Evolutionary conservation across 1,139 yeast species (phyloP), one percentile per base, ranked within the genome.

Genomic region (Candida sp.): DNA sequence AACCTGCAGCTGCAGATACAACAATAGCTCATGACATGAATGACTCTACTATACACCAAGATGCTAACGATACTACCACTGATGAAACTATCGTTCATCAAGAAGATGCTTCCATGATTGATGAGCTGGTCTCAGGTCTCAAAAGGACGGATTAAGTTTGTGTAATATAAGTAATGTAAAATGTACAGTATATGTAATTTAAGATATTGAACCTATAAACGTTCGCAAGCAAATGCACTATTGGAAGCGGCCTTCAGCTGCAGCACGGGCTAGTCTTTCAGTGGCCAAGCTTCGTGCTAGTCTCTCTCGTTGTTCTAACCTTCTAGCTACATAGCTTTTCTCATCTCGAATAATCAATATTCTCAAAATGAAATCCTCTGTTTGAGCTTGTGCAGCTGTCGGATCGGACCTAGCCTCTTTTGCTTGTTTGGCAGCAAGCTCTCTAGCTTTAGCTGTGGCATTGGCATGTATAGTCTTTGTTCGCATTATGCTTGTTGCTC

Each of bases 381-480:
- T 78, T 8, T 69, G 66, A 3, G 77, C 70, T 42, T 81, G 80
- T 5, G 84, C 81, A 9, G 81, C 73, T 6, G 79, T 67, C 3
- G 81, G 81, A 50, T 79, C 82, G 1, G 79, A 61, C 49, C 74
- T 75, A 0, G 83, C 81, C 36, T 73, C 78, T 22, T 71, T 66
- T 1, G 75, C 72, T 34, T 80, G 82, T 42, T 70, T 62, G 35
- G 68, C 71, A 9, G 83, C 84, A 47, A 70, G 66, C 21, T 74
- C 77, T 52, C 91, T 71, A 2, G 82, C 77, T 38, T 70, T 73
- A 4, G 81, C 75, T 23, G 91, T 84, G 4, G 91, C 85, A 57
- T 84, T 86, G 0, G 91, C 93, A 68, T 76, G 65, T 27, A 86
- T 83, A 0, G 95, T 86, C 48, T 81, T 79, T 41, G 75, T 75